Percentiles rank a stretch among this genome's conserved stretches.
Evolutionary conservation across 108 stramenopile species (phyloP).

Genomic region (Cylindrotheca closterium): DNA sequence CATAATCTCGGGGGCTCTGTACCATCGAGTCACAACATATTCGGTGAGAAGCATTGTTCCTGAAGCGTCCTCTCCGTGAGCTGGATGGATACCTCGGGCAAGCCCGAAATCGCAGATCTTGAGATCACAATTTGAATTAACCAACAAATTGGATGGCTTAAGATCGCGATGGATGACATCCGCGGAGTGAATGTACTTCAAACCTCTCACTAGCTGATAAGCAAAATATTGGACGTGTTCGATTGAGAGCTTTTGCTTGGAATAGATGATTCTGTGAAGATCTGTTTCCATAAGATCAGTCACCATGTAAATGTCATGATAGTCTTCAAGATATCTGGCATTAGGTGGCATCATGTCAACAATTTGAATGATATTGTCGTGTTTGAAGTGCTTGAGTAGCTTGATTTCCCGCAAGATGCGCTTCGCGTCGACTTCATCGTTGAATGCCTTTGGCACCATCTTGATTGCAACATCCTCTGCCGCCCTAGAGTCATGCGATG

Average conservation of each 20-base stretch:
- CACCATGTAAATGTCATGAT: constrained; percentile 97
- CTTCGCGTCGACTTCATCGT: constrained; percentile 99
- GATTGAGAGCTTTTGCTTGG: constrained; percentile 92
- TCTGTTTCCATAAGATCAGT: constrained; percentile 99
- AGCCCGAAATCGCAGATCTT: constrained; percentile 99
- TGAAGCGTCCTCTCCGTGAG: constrained; percentile 33
- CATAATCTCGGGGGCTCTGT: constrained; percentile 99
- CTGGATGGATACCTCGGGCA: constrained; percentile 84
- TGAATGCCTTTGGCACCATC: constrained; percentile 95
- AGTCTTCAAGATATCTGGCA: constrained; percentile 86
- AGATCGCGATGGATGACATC: constrained; percentile 98
- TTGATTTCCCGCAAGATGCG: constrained; percentile 99
- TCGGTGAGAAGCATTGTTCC: constrained; percentile 86
- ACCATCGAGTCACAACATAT: constrained; percentile 98
- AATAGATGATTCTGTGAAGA: constrained; percentile 98
- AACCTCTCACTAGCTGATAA: constrained; percentile 94
- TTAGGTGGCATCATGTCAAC: constrained; percentile 86
- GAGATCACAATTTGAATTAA: constrained; percentile 99
- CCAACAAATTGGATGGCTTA: constrained; percentile 96
- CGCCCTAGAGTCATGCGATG: constrained; percentile 62
- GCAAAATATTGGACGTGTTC: constrained; percentile 98
- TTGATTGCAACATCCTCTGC: constrained; percentile 95
- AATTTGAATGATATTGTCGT: constrained; percentile 92
- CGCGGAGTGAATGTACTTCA: constrained; percentile 99
- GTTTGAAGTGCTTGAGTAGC: constrained; percentile 86